Evolutionary conservation across 257 asterid genomes (phyloP).

Genomic region (Echites panduratus): DNA sequence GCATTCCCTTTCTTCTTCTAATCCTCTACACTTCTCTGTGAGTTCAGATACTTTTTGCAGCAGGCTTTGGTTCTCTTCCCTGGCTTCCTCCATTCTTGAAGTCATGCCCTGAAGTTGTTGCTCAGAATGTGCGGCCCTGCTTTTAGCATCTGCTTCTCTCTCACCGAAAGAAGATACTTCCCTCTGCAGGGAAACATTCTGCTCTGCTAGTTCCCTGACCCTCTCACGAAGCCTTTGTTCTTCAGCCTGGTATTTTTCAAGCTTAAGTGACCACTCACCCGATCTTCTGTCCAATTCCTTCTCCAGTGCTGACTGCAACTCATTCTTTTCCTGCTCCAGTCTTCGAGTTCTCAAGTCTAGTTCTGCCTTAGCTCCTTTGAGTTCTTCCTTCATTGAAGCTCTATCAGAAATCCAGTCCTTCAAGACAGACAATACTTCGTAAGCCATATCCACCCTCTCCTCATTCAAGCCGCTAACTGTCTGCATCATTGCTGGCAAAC

Average conservation of each 20-base stretch:
- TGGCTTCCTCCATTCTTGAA: conserved; percentile 41
- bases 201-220: conserved; percentile 93
- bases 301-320: conserved; percentile 72
- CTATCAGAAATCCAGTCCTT: conserved; percentile 79
- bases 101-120: conserved; percentile 54
- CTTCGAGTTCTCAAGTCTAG: conserved; percentile 44
- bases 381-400: conserved; percentile 57
- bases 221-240: conserved; percentile 95
- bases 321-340: conserved; percentile 78
- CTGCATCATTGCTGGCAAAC: conserved; percentile 53
- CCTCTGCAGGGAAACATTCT: conserved; percentile 84
- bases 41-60: conserved; percentile 50
- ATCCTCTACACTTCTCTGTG: conserved; percentile 56
- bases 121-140: conserved; percentile 45
- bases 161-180: conserved; percentile 73
- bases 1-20: conserved; percentile 67
- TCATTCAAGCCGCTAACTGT: conserved; percentile 52
- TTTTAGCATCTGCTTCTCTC: conserved; percentile 47
- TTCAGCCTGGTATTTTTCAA: conserved; percentile 78
- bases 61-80: conserved; percentile 49
- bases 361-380: conserved; percentile 40
- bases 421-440: conserved; percentile 51
- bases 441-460: conserved; percentile 72
- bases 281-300: conserved; percentile 93
- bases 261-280: conserved; percentile 77